Base-by-base conservation (phyloP, 2,329 filamentous ascomycete species). In the Leptographium lundbergii region DNA sequence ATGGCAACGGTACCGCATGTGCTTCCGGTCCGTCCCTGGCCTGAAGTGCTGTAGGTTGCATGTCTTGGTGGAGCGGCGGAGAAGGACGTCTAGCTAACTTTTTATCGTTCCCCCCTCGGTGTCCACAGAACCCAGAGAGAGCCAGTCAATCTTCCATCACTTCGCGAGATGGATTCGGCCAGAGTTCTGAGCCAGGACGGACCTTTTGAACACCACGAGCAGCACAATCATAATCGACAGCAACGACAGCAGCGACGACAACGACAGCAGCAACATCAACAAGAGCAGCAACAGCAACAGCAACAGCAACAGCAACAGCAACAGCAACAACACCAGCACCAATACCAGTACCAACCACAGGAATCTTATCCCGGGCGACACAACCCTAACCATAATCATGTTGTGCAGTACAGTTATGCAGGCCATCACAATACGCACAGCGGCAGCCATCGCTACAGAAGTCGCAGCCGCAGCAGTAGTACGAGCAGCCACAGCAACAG, bases 21-120 rank as follows among this genome's bases (percentile, higher is more conserved):
- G 45, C 54, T 59, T 59, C 60, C 62, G 57, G 62, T 60, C 61
- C 61, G 57, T 61, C 13, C 59, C 36, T 64, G 62, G 61, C 59
- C 63, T 59, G 59, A 62, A 32, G 42, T 59, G 57, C 32, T 61
- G 63, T 64, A 64, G 59, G 63, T 64, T 57, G 57, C 52, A 9
- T 57, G 48, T 58, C 57, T 56, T 55, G 55, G 34, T 25, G 50
- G 25, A 50, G 47, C 53, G 19, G 52, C 14, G 47, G 24, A 27
- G 14, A 14, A 32, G 11, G 39, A 17, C 14, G 36, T 11, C 17
- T 9, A 32, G 36, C 36, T 56, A 27, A 56, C n/a, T 22, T 34
- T 22, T 54, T 17, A 6, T 6, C n/a, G n/a, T 10, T 6, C 3
- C 48, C 22, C 22, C 24, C n/a, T 24, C n/a, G 17, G 19, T n/a